Evolutionary conservation across 176 grass and related monocot genomes (phyloP).

Genomic region (Rhynchospora pubera): DNA sequence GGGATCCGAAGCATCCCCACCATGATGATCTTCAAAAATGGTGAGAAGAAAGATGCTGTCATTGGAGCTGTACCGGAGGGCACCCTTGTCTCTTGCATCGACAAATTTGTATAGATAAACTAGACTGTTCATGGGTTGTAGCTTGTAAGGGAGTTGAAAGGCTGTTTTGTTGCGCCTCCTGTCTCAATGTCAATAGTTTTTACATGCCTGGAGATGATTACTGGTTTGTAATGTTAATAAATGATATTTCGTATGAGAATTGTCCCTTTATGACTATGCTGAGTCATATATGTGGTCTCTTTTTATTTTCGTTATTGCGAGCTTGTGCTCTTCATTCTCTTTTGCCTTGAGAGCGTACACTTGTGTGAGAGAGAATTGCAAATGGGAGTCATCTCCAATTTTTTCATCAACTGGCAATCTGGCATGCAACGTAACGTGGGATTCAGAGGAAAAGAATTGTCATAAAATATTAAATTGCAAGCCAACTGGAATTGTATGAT

Average conservation of each 20-base stretch:
- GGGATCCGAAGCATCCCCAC: slow-evolving; percentile 85
- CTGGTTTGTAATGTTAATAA: slow-evolving; percentile 12
- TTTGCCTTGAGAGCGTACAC: background rate
- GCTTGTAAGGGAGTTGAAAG: background rate
- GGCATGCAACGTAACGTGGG: too few species aligned
- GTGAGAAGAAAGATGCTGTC: slow-evolving; percentile 67
- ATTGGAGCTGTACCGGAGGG: slow-evolving; percentile 75
- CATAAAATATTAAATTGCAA: too few species aligned
- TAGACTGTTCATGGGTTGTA: background rate
- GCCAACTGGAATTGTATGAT: too few species aligned
- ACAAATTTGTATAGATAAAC: slow-evolving; percentile 39
- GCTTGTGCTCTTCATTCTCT: background rate
- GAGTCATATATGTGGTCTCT: background rate
- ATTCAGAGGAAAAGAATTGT: too few species aligned
- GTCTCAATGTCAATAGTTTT: slow-evolving; percentile 17
- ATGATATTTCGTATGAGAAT: background rate
- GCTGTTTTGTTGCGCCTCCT: background rate
- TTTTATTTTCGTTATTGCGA: background rate
- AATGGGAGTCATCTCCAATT: background rate
- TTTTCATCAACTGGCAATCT: too few species aligned
- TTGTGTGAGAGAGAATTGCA: background rate
- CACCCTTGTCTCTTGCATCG: slow-evolving; percentile 45
- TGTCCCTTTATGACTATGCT: background rate
- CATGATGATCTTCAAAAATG: slow-evolving; percentile 70
- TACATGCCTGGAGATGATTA: background rate